A percentile compares a stretch with the other conserved stretches of the same genome.
These are phyloP conservation scores for Abelmoschus esculentus DNA, from an alignment of 345 rosid genomes.

Conservation along the genomic window DNA sequence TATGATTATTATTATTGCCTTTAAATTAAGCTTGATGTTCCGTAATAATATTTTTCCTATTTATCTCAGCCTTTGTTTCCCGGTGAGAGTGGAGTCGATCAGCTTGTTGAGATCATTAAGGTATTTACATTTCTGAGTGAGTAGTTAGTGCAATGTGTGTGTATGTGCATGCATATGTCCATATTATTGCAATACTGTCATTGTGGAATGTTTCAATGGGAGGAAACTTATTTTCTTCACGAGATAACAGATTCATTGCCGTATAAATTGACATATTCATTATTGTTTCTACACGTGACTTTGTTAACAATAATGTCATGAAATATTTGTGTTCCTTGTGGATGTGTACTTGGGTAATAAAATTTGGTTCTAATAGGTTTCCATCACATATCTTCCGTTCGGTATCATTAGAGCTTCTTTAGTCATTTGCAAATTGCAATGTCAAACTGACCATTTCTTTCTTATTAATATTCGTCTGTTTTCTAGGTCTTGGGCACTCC, in stretches of 20 bases:
- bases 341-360: background rate
- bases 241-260: background rate
- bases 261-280: background rate
- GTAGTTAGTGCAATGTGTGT: background rate
- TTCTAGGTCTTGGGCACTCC: conserved; percentile 92
- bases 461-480: background rate
- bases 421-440: background rate
- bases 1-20: background rate
- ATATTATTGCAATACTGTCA: background rate
- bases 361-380: background rate
- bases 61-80: conserved; percentile 83
- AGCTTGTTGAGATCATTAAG: conserved; percentile 97
- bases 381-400: background rate
- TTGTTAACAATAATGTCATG: background rate
- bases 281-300: background rate
- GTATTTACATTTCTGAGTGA: conserved; percentile 24
- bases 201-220: background rate
- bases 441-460: background rate
- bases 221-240: background rate
- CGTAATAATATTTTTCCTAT: background rate
- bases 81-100: conserved; percentile 95
- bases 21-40: background rate
- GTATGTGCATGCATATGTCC: background rate
- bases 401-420: background rate
- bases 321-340: background rate